These are phyloP conservation scores for Lupinus albus DNA, from an alignment of 306 rosid species.

Conservation along the genomic window DNA sequence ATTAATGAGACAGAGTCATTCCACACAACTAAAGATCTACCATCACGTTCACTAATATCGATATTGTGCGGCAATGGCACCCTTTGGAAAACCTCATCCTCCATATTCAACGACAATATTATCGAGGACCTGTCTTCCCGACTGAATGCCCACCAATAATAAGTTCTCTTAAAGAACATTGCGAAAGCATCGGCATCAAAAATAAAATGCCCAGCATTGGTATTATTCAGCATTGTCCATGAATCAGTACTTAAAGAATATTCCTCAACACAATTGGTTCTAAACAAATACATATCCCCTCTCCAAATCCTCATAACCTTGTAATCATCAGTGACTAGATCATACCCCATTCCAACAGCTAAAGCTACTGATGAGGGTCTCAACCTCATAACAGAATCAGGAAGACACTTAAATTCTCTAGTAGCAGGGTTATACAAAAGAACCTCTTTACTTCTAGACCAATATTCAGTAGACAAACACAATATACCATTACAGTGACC, in stretches of 20 bases:
- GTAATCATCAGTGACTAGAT: constrained; percentile 32
- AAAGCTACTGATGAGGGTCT: constrained; percentile 17
- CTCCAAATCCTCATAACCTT: constrained; percentile 38
- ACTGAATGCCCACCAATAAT: constrained; percentile 39
- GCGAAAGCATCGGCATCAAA: constrained; percentile 27
- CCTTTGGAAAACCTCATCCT: constrained; percentile 18
- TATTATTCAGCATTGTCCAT: constrained; percentile 24
- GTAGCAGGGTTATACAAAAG: constrained; percentile 38
- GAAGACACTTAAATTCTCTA: constrained; percentile 33
- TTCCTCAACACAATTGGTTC: constrained; percentile 24
- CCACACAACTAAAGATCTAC: constrained; percentile 36
- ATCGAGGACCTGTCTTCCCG: background rate
- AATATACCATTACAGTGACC: constrained; percentile 43
- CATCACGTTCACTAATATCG: constrained; percentile 3
- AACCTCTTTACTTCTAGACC: constrained; percentile 19
- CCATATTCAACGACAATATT: constrained; percentile 20
- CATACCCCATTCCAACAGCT: constrained; percentile 44
- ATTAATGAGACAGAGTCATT: constrained; percentile 26
- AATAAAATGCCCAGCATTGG: constrained; percentile 30
- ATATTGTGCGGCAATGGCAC: constrained; percentile 21
- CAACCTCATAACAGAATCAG: constrained; percentile 1
- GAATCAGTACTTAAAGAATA: constrained; percentile 35
- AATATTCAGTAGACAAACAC: constrained; percentile 30
- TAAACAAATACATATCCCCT: background rate
- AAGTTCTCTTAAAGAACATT: constrained; percentile 24